Base-by-base conservation (phyloP, 352 stramenopile species). In the Thraustochytrium striatum region DNA sequence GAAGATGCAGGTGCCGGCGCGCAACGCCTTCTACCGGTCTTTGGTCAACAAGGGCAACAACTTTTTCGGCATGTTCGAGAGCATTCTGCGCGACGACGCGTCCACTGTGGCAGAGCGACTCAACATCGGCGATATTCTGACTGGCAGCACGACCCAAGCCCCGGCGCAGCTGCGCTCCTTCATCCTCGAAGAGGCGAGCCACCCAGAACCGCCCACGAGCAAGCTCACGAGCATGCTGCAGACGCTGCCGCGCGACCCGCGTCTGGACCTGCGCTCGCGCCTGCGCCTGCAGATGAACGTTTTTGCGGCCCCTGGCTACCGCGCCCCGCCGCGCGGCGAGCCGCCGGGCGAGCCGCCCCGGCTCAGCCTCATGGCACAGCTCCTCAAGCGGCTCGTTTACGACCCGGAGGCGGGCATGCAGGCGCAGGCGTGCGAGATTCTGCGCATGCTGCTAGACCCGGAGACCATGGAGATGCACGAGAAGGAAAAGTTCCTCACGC, bases 401-500 rank as follows among this genome's bases (percentile, higher is more conserved):
- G 68, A 72, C 41, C 19, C 35, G 2, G 78, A 81, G 28, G 53
- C 28, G 25, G 61, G 58, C 13, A 53, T 84, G 55, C 78, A 79
- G 43, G 57, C 72, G 13, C 82, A 85, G 47, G 58, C 70, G 16
- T n/a, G 47, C 19, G 78, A 86, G 70, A 82, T 84, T 62, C 65
- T 83, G 36, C 78, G 75, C 16, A 75, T 87, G 69, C 61, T 69
- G 1, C 72, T 87, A 13, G 84, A 87, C 65, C 81, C 79, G 55
- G 84, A 87, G 72, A 85, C 83, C 35, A 86, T 87, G 83, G 84
- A 87, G 53, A 73, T 61, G 33, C 41, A 78, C 59, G 85, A 88
- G n/a, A 78, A 83, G 25, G 90, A 93, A 65, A 83, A 85, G 16
- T 94, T 94, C 69, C 81, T 94, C 1, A 84, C 84, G 7, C 55